Conservation (phyloP, 208 protist genomes). For the Acanthamoeba sp. region DNA sequence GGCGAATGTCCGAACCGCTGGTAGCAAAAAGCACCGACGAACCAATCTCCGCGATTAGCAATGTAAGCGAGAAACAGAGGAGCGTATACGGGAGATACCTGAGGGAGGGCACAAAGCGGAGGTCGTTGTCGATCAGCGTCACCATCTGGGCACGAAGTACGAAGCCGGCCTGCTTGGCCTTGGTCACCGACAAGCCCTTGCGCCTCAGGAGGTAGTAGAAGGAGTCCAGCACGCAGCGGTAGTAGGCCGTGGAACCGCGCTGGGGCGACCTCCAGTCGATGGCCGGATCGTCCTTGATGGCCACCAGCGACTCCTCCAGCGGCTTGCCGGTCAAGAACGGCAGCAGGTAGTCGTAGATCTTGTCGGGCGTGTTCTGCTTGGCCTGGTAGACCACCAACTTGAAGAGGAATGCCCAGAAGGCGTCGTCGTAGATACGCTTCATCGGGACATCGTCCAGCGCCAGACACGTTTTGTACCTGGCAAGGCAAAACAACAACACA, state of each 20-base stretch:
- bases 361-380: constrained; percentile 75
- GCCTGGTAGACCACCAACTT: constrained; percentile 63
- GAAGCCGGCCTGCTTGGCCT: constrained; percentile 72
- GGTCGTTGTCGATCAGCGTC: constrained; percentile 69
- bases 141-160: constrained; percentile 66
- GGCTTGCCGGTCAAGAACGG: constrained; percentile 74
- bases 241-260: constrained; percentile 72
- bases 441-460: constrained; percentile 64
- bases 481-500: no score
- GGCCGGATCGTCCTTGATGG: constrained; percentile 57
- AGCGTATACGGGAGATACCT: background rate
- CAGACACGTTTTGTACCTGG: constrained; percentile 75
- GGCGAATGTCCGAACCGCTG: constrained; percentile 72
- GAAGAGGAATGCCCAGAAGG: constrained; percentile 75
- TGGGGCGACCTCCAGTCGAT: constrained; percentile 75
- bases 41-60: no score
- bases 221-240: constrained; percentile 70
- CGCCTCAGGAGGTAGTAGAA: constrained; percentile 70
- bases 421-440: constrained; percentile 54
- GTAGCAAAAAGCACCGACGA: background rate
- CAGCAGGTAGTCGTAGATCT: constrained; percentile 74
- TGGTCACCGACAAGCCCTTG: constrained; percentile 59
- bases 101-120: constrained; percentile 66
- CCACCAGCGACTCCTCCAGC: constrained; percentile 67
- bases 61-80: no score